Conservation (phyloP, 345 rosid genomes). For the Gynandropsis gynandra region DNA sequence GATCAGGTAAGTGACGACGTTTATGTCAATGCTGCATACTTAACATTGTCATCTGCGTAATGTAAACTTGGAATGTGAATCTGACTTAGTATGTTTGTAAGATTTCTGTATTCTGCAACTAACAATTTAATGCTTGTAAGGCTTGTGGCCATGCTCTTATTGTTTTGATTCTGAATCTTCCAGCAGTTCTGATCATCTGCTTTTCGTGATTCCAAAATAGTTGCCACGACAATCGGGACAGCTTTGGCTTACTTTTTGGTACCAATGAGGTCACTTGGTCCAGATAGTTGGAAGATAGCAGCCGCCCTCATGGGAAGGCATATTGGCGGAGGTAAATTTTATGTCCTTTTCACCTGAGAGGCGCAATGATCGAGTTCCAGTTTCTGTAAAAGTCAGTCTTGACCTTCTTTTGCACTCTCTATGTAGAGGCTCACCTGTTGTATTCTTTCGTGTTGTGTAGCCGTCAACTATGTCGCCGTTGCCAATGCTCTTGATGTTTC, state of each 20-base stretch:
- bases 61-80: not conserved
- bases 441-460: conserved; percentile 28
- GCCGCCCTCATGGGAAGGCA: conserved; percentile 95
- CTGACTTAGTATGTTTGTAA: conserved; percentile 1
- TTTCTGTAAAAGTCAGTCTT: not conserved
- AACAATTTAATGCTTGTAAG: no score
- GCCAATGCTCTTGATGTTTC: conserved; percentile 59
- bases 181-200: conserved; percentile 16
- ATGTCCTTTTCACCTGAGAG: not conserved
- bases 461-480: conserved; percentile 83
- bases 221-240: conserved; percentile 77
- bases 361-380: not conserved
- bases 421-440: conserved; percentile 8
- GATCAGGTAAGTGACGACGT: conserved; percentile 46
- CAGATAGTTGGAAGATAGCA: conserved; percentile 85
- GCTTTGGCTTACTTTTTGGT: conserved; percentile 56
- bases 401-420: not conserved
- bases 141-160: not conserved
- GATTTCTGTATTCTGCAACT: no score
- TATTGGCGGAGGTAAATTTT: conserved; percentile 62
- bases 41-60: not conserved
- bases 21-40: no score
- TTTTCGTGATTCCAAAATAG: conserved; percentile 26
- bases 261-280: conserved; percentile 85
- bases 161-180: not conserved